phyloP scores from a whole-genome alignment of 108 stramenopile species.

The Pseudonitzschia pungens region DNA sequence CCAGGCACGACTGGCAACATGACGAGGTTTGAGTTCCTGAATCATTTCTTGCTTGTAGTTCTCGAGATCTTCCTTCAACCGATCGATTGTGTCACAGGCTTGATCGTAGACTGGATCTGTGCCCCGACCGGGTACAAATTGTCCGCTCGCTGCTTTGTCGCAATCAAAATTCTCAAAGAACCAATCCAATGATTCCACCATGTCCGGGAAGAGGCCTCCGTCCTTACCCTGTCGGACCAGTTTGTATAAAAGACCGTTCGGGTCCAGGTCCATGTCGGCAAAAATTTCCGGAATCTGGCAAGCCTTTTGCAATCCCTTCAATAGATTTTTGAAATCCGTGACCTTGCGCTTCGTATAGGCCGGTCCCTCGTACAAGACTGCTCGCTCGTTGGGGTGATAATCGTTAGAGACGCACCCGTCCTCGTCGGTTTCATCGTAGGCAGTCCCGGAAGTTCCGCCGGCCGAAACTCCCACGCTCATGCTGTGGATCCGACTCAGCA shows the following conservation, averaged over 20 bases:
- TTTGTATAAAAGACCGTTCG: constrained; percentile 68
- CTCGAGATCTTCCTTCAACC: constrained; percentile 75
- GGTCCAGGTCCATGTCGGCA: constrained; percentile 57
- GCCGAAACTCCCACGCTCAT: constrained; percentile 52
- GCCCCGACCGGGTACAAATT: constrained; percentile 87
- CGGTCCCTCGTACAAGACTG: constrained; percentile 91
- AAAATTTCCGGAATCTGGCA: constrained; percentile 79
- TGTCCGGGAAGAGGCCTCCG: constrained; percentile 90
- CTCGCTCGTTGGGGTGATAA: constrained; percentile 92
- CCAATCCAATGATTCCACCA: constrained; percentile 80
- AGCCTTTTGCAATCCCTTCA: constrained; percentile 70
- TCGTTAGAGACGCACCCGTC: constrained; percentile 2
- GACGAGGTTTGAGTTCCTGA: constrained; percentile 43
- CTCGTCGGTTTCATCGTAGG: constrained; percentile 23
- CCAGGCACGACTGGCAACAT: constrained; percentile 56
- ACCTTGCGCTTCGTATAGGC: constrained; percentile 95
- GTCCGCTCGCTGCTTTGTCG: constrained; percentile 77
- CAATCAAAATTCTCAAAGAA: constrained; percentile 95
- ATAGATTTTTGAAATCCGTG: constrained; percentile 76
- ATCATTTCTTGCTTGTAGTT: constrained; percentile 85
- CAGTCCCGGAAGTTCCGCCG: background rate
- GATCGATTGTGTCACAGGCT: constrained; percentile 77
- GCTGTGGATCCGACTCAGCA: constrained; percentile 90
- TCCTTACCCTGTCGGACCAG: constrained; percentile 58
- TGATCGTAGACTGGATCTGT: constrained; percentile 90